These are phyloP conservation scores for Zymoseptoria ardabiliae DNA, from an alignment of 2,329 filamentous ascomycete species.

Conservation along the genomic window DNA sequence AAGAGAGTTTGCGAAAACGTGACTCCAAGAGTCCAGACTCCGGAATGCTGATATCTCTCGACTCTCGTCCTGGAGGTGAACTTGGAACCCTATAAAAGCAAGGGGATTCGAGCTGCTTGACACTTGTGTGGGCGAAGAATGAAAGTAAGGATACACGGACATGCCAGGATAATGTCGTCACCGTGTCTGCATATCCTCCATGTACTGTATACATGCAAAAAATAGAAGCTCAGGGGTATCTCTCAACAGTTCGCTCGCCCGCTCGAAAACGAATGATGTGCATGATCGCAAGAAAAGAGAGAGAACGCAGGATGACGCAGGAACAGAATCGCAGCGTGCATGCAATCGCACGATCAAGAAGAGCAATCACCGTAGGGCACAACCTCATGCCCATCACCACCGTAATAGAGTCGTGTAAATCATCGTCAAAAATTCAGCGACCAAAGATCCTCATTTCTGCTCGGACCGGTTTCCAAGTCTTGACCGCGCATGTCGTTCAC, in stretches of 20 bases:
- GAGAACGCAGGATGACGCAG: neutral
- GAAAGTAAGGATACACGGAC: neutral
- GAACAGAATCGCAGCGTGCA: neutral
- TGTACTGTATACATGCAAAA: neutral
- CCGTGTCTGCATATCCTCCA: neutral
- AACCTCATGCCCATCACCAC: neutral
- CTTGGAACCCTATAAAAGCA: too few species aligned
- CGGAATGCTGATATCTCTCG: too few species aligned
- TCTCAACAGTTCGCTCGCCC: neutral
- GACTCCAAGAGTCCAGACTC: neutral
- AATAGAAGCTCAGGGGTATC: neutral
- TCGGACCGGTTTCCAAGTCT: neutral
- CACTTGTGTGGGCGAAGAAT: neutral
- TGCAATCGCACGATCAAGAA: neutral
- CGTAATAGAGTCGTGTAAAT: neutral
- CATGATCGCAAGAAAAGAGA: neutral
- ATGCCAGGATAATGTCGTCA: neutral
- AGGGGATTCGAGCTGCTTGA: too few species aligned
- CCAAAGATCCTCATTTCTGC: neutral
- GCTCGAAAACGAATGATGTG: neutral
- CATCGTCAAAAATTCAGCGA: neutral
- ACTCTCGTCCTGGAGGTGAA: too few species aligned
- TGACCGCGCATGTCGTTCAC: constrained; percentile 3
- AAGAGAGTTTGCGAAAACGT: neutral
- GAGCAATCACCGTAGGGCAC: neutral